Base-by-base conservation (phyloP, 1,284 basidiomycete genomes). In the Irpex sp. region DNA sequence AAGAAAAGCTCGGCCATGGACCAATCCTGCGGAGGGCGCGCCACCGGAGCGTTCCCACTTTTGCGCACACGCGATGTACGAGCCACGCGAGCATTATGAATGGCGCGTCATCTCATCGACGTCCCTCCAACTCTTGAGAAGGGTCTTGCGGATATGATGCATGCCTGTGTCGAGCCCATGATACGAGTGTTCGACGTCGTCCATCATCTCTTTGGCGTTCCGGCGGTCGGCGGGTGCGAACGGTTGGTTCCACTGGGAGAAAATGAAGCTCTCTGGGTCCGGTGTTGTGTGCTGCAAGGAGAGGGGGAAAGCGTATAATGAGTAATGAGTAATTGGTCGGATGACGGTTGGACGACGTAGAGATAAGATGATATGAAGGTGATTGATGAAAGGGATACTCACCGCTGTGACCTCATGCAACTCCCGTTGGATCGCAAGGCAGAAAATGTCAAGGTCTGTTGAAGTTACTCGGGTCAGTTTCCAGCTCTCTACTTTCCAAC, bases 341-440 rank as follows among this genome's bases (percentile, higher is more conserved):
- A 26, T 26, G 1, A 26, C 7, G 37, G 37, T 39, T 8, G 7
- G 37, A 39, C 4, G 37, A 15, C 37, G 8, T 9, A 15, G 37
- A 39, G 7, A 15, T 39, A 39, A 15, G 37, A 39, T 39, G 37
- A 4, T 39, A 15, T 43, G 60, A 46, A 61, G 57, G 54, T 47
- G 46, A 13, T n/a, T 63, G 19, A 56, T 46, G 50, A 37, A 54
- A 9, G 56, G 46, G 31, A 43, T n/a, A 74, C 83, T 54, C 71
- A 87, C 85, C 47, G 86, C 85, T 15, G 86, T 87, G 68, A 90
- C 85, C 71, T 88, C 83, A 66, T 85, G 82, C n/a, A 90, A 75
- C 68, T 89, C 87, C 19, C 84, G 78, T 65, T 85, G 83, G 66
- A 90, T 82, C 21, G 78, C 70, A 15, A 83, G 77, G 71, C 87